phyloP scores from a whole-genome alignment of 148 eudicot genomes.

The Rhododendron ferrugineum region DNA sequence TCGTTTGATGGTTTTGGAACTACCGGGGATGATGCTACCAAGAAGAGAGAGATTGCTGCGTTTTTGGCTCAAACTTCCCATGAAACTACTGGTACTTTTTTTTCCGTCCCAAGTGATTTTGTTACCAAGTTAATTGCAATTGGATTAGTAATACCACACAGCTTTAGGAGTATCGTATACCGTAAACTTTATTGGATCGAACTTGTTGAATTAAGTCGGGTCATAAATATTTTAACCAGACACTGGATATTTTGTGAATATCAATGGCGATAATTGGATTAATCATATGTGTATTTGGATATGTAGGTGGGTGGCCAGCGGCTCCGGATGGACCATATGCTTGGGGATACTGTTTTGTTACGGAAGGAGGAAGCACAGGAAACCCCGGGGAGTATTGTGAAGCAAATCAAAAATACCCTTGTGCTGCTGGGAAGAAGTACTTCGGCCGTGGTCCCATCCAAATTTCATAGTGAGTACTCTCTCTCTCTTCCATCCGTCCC shows the following conservation, averaged over 20 bases:
- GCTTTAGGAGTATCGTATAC: no score
- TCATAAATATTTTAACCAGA: no score
- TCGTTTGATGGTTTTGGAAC: constrained; percentile 42
- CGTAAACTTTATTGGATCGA: no score
- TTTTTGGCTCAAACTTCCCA: constrained; percentile 57
- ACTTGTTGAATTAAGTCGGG: no score
- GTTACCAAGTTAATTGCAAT: no score
- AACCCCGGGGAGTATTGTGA: constrained; percentile 22
- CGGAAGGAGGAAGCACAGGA: neutral
- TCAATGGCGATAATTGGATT: constrained; percentile 12
- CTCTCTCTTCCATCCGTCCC: no score
- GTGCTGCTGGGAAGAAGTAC: constrained; percentile 41
- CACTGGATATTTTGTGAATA: no score
- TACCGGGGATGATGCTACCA: constrained; percentile 22
- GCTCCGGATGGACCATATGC: constrained; percentile 66
- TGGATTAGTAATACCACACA: no score
- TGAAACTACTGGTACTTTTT: constrained; percentile 44
- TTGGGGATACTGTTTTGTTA: constrained; percentile 46
- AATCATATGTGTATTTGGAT: constrained; percentile 34
- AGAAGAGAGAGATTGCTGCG: constrained; percentile 51
- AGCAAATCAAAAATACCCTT: constrained; percentile 24
- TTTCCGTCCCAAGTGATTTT: constrained; percentile 19
- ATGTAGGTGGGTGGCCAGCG: constrained; percentile 50
- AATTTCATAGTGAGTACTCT: constrained; percentile 35
- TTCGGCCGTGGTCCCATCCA: constrained; percentile 61